Evolutionary conservation across 169 alveolate genomes (phyloP).

Genomic region (Perkinsus marinus): DNA sequence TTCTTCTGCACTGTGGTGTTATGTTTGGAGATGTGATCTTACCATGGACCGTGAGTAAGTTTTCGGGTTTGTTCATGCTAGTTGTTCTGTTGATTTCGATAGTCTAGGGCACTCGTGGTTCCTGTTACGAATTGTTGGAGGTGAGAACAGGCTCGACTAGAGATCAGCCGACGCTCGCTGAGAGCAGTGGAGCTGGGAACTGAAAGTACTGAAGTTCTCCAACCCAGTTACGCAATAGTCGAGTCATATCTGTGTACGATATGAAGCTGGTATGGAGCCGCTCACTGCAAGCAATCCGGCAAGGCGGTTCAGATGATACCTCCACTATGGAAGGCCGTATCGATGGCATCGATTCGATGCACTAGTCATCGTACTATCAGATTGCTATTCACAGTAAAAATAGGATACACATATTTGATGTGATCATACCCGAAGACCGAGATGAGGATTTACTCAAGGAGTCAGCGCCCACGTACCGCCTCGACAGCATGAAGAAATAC

Average conservation of each 20-base stretch:
- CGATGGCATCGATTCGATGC: not conserved
- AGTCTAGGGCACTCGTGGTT: too few species aligned
- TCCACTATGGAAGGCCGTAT: not conserved
- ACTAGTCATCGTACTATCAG: not conserved
- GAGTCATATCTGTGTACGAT: not conserved
- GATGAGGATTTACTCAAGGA: not conserved
- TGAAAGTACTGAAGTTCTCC: too few species aligned
- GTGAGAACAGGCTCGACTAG: too few species aligned
- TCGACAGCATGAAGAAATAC: not conserved
- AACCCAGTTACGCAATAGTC: too few species aligned
- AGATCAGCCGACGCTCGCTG: too few species aligned
- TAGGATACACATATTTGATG: not conserved
- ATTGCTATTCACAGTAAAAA: not conserved
- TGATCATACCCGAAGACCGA: not conserved
- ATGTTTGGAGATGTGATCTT: too few species aligned
- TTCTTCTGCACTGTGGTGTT: too few species aligned
- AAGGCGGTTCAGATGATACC: not conserved
- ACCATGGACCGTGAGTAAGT: too few species aligned
- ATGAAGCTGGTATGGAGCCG: not conserved
- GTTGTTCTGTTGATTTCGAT: too few species aligned
- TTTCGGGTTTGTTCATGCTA: too few species aligned
- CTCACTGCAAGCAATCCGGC: not conserved
- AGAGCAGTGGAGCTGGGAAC: too few species aligned
- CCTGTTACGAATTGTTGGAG: too few species aligned
- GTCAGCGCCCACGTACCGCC: not conserved